phyloP scores from a whole-genome alignment of 129 eudicot species.

The Oenanthe sinensis region DNA sequence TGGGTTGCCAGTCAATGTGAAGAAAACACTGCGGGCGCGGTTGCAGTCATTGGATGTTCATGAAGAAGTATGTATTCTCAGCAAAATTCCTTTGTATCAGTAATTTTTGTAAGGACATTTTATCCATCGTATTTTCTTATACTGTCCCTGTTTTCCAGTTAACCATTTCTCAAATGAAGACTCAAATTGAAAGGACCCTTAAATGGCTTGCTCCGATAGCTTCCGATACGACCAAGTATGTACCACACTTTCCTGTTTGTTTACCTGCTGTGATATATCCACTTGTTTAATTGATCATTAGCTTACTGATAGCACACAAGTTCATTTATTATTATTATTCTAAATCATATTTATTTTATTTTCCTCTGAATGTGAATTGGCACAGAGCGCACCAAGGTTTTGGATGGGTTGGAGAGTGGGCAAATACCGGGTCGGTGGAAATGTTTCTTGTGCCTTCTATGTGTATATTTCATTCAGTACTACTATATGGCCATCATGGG shows the following conservation, averaged over 20 bases:
- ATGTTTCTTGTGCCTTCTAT: not conserved
- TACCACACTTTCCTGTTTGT: not conserved
- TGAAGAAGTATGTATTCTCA: conserved; percentile 46
- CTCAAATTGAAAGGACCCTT: conserved; percentile 85
- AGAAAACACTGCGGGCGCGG: conserved; percentile 56
- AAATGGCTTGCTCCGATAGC: conserved; percentile 95
- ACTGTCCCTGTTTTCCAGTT: conserved; percentile 30
- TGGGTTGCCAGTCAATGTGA: conserved; percentile 67
- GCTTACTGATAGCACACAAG: not conserved
- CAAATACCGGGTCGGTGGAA: conserved; percentile 70
- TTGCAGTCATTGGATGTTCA: conserved; percentile 43
- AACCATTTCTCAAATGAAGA: conserved; percentile 73
- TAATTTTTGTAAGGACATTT: not conserved
- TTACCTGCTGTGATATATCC: not conserved
- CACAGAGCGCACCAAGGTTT: conserved; percentile 96
- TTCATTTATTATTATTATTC: not conserved
- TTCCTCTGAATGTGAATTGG: conserved; percentile 7
- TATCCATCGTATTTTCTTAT: not conserved
- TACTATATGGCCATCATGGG: not conserved
- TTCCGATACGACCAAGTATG: conserved; percentile 76
- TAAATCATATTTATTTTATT: not conserved
- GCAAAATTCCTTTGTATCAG: not conserved
- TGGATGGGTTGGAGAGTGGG: conserved; percentile 99
- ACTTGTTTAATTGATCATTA: not conserved
- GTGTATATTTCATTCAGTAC: not conserved